Evolutionary conservation across 768 basidiomycete genomes (phyloP).

Genomic region (Rubroboletus satanas): DNA sequence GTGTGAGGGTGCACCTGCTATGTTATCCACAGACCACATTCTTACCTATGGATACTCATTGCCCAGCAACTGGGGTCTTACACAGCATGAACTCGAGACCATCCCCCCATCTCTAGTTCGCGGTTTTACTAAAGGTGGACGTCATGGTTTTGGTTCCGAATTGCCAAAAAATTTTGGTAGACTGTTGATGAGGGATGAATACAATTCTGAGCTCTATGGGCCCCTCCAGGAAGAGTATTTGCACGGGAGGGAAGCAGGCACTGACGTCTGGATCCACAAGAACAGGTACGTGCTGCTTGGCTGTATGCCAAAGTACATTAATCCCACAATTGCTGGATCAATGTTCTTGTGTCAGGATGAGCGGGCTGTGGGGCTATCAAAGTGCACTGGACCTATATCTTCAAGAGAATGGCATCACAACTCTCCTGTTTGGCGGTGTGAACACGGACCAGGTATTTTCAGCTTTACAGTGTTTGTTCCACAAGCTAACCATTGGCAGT

Average conservation of each 20-base stretch:
- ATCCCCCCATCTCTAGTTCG: conserved; percentile 59
- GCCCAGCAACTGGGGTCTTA: conserved; percentile 68
- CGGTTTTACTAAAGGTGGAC: conserved; percentile 46
- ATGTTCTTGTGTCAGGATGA: conserved; percentile 42
- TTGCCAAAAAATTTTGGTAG: conserved; percentile 53
- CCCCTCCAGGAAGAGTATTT: conserved; percentile 55
- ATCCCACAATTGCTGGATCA: background rate
- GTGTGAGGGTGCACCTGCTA: conserved; percentile 40
- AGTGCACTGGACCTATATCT: conserved; percentile 60
- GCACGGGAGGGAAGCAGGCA: conserved; percentile 49
- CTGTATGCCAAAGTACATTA: background rate
- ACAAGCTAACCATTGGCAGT: conserved; percentile 33
- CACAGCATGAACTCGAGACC: conserved; percentile 55
- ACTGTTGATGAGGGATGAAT: conserved; percentile 53
- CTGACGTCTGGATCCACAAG: conserved; percentile 72
- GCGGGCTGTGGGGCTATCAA: conserved; percentile 63
- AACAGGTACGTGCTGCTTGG: conserved; percentile 42
- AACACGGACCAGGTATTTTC: conserved; percentile 58
- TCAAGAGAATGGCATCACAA: conserved; percentile 58
- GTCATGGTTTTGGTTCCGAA: conserved; percentile 51
- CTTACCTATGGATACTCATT: background rate
- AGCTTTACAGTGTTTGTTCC: background rate
- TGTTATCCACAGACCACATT: background rate
- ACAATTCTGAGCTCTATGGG: conserved; percentile 60
- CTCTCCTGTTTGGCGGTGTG: conserved; percentile 60